Base-by-base conservation (phyloP, 768 basidiomycete genomes). In the Roridomyces roridus region DNA sequence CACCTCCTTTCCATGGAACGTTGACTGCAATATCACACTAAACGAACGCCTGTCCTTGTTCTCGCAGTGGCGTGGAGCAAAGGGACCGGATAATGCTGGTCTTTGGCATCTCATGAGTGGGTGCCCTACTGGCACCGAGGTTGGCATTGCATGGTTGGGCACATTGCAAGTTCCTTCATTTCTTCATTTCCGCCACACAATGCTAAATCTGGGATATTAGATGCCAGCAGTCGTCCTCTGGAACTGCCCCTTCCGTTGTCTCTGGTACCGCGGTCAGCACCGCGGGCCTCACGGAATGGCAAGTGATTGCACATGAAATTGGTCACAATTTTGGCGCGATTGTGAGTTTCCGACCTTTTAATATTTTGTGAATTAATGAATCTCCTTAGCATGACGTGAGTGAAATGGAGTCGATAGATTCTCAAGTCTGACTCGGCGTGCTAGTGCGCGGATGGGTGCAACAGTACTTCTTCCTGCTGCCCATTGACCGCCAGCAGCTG, bases 281-380 rank as follows among this genome's bases (percentile, higher is more conserved):
- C 1, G 79, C 85, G 7, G 86, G 89, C 5, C 77, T 83, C 43
- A 86, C 85, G 2, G 92, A 94, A 68, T 92, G 89, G 87, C 89
- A 92, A 69, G 88, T 92, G 45, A 78, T 92, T 26, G 82, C 90
- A 21, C 91, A 94, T 70, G 91, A 93, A 70, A 90, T 86, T 53
- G 91, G 91, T 15, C 89, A 91, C 70, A 95, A 94, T 66, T 93
- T 96, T 72, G 92, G 94, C 43, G 92, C 92, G 17, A 94, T 94
- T 60, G 88, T 91, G 65, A 73, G 88, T 82, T 31, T 48, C 26
- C 43, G 39, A 36, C 21, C 34, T 64, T 53, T 25, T 23, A 5
- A 31, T 25, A 35, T 40, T 46, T 55, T 41, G 40, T 44, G 36
- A 15, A 54, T 62, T 63, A 43, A 58, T 42, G 57, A 42, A 46